phyloP scores from a whole-genome alignment of 139 green algal genomes.

The Chlorella sp. region DNA sequence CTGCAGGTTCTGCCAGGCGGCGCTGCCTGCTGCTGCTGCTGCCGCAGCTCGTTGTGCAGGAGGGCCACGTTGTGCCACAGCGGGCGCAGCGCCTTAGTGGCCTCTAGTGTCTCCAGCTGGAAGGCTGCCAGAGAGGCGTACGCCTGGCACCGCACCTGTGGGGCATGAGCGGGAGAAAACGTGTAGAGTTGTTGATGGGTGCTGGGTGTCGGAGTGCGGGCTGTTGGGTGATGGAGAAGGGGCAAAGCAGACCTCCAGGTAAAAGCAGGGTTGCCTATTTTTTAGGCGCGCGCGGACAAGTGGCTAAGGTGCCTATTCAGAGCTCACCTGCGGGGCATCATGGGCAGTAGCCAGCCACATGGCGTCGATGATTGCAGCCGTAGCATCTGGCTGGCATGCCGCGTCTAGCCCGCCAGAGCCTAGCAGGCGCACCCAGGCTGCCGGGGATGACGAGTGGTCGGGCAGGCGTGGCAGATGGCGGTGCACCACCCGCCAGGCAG shows the following conservation, averaged over 20 bases:
- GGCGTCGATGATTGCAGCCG: conserved; percentile 16
- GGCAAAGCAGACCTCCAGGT: too few species aligned
- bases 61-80: conserved; percentile 26
- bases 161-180: background rate
- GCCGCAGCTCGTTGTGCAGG: conserved; percentile 34
- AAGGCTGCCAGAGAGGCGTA: conserved; percentile 53
- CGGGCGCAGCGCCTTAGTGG: conserved; percentile 29
- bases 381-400: conserved; percentile 2
- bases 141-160: conserved; percentile 50
- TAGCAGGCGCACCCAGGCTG: conserved; percentile 50
- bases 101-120: conserved; percentile 45
- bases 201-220: too few species aligned
- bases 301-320: background rate
- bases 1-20: too few species aligned
- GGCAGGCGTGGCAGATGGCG: conserved; percentile 50
- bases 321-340: background rate
- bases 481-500: conserved; percentile 60
- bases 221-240: background rate
- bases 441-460: conserved; percentile 30
- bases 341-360: conserved; percentile 17
- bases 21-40: background rate
- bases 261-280: background rate
- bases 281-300: background rate
- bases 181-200: too few species aligned
- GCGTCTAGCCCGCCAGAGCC: conserved; percentile 21